Evolutionary conservation across 495 filamentous ascomycete genomes (phyloP).

Genomic region (Cudoniella acicularis): DNA sequence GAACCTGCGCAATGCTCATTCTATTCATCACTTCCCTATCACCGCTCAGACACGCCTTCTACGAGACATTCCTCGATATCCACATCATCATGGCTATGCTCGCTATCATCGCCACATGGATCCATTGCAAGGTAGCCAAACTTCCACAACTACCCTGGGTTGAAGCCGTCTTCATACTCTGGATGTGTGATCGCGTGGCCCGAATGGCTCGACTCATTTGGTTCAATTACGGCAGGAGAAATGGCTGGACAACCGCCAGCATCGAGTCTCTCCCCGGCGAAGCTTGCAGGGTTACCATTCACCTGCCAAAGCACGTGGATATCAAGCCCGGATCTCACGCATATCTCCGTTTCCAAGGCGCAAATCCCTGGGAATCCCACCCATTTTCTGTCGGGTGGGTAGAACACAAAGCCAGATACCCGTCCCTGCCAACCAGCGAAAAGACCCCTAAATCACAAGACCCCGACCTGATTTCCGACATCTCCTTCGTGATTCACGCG

Average conservation of each 20-base stretch:
- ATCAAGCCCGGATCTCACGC: conserved; percentile 83
- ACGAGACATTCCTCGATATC: conserved; percentile 85
- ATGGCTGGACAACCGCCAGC: conserved; percentile 62
- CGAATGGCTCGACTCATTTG: conserved; percentile 67
- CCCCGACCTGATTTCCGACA: conserved; percentile 38
- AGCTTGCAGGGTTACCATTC: conserved; percentile 75
- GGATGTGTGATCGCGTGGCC: conserved; percentile 69
- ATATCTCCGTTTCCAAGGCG: conserved; percentile 75
- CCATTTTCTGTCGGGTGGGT: conserved; percentile 94
- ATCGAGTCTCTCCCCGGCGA: conserved; percentile 80
- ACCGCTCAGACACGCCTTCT: conserved; percentile 86
- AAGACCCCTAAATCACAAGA: conserved; percentile 20
- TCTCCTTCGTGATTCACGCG: conserved; percentile 79
- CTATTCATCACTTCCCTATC: conserved; percentile 64
- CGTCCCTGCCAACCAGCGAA: conserved; percentile 32
- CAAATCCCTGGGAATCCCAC: conserved; percentile 82
- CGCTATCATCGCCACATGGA: conserved; percentile 61
- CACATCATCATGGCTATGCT: conserved; percentile 70
- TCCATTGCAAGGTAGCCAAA: conserved; percentile 63
- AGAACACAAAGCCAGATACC: conserved; percentile 35
- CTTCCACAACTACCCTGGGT: conserved; percentile 64
- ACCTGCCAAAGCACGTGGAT: conserved; percentile 69
- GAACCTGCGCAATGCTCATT: conserved; percentile 52
- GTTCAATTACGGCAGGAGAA: conserved; percentile 58
- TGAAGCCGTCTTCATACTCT: conserved; percentile 63